Percentiles rank a stretch among this genome's conserved stretches.
phyloP scores from a whole-genome alignment of 2,329 filamentous ascomycete genomes.

The Fusarium pilosicola region DNA sequence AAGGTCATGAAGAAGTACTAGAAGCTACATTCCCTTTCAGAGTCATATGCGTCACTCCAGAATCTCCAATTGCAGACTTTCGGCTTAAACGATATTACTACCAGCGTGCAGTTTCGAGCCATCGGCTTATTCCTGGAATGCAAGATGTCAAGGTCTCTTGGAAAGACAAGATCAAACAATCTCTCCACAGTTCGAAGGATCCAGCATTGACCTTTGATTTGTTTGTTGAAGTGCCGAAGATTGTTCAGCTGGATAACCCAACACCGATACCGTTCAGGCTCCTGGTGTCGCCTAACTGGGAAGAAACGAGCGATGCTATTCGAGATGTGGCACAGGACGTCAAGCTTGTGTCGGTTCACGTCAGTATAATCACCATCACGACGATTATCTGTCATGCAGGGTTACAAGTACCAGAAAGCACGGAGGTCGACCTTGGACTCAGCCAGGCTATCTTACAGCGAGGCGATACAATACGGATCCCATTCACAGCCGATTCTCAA shows the following conservation, averaged over 20 bases:
- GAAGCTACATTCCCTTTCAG: slow-evolving; percentile 40
- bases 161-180: slow-evolving; percentile 46
- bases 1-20: background rate
- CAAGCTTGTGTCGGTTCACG: slow-evolving; percentile 12
- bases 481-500: background rate
- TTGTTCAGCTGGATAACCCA: slow-evolving; percentile 46
- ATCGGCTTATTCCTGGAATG: slow-evolving; percentile 48
- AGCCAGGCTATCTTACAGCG: background rate
- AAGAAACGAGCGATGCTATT: slow-evolving; percentile 25
- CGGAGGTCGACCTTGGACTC: slow-evolving; percentile 2
- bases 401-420: background rate
- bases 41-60: slow-evolving; percentile 5
- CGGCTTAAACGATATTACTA: background rate
- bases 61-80: slow-evolving; percentile 35
- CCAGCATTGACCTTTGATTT: slow-evolving; percentile 45
- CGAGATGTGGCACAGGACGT: slow-evolving; percentile 18
- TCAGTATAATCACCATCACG: slow-evolving; percentile 3
- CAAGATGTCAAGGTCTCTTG: slow-evolving; percentile 43
- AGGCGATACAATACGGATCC: background rate
- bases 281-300: slow-evolving; percentile 12
- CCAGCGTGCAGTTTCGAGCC: slow-evolving; percentile 12
- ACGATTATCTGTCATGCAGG: background rate
- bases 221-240: slow-evolving; percentile 39
- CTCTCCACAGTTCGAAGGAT: slow-evolving; percentile 48
- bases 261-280: slow-evolving; percentile 37